phyloP scores from a whole-genome alignment of 2,329 filamentous ascomycete species.

The Calonectria crousiana region DNA sequence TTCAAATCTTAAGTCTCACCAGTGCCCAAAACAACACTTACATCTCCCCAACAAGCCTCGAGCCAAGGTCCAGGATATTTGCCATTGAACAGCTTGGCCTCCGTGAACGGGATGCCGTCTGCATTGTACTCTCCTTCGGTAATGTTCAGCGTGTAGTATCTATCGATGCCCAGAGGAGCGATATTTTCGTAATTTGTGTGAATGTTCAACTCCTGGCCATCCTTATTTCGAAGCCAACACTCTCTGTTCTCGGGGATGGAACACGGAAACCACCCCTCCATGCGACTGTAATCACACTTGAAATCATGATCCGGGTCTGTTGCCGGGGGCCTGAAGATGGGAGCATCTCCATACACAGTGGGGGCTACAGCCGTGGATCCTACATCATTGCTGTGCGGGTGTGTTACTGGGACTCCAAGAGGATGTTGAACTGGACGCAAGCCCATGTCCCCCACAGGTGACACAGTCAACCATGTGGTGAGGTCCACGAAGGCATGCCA shows the following conservation, averaged over 20 bases:
- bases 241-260: slow-evolving; percentile 39
- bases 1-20: not conserved
- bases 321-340: slow-evolving; percentile 30
- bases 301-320: slow-evolving; percentile 34
- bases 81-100: slow-evolving; percentile 43
- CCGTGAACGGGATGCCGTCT: slow-evolving; percentile 35
- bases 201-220: slow-evolving; percentile 41
- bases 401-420: slow-evolving; percentile 15
- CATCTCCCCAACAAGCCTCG: slow-evolving; percentile 46
- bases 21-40: not conserved
- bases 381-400: not conserved
- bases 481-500: slow-evolving; percentile 35
- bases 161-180: slow-evolving; percentile 33
- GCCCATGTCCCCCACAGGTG: slow-evolving; percentile 15
- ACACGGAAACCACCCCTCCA: slow-evolving; percentile 41
- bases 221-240: slow-evolving; percentile 43
- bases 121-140: slow-evolving; percentile 33
- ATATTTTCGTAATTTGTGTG: slow-evolving; percentile 43
- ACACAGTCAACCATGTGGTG: slow-evolving; percentile 36
- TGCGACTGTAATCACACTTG: slow-evolving; percentile 40
- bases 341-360: not conserved
- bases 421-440: slow-evolving; percentile 25
- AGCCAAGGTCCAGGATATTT: slow-evolving; percentile 45
- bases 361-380: too few relatives aligned
- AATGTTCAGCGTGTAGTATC: slow-evolving; percentile 38